Evolutionary conservation across 768 basidiomycete species (phyloP).

Genomic region (Pleurotus ostreatus): DNA sequence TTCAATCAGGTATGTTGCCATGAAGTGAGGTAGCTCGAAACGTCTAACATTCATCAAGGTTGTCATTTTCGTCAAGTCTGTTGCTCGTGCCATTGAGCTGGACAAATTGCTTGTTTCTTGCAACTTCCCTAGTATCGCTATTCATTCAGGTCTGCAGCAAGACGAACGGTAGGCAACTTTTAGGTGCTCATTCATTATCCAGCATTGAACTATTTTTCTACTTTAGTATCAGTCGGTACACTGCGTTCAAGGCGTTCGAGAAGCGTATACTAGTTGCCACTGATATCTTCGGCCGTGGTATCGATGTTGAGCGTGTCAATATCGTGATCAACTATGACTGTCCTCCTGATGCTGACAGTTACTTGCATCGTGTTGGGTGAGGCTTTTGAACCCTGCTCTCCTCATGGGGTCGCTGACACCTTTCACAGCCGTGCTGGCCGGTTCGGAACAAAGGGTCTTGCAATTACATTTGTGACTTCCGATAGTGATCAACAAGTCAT

Average conservation of each 20-base stretch:
- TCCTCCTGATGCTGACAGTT: constrained; percentile 95
- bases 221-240: constrained; percentile 85
- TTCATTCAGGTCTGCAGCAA: constrained; percentile 92
- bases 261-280: constrained; percentile 99
- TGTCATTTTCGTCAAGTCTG: constrained; percentile 99
- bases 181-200: not conserved
- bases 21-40: not conserved
- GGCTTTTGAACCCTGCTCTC: constrained; percentile 18
- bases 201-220: constrained; percentile 9
- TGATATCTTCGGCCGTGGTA: constrained; percentile 98
- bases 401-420: not conserved
- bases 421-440: constrained; percentile 87
- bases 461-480: constrained; percentile 93
- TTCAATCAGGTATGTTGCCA: constrained; percentile 82
- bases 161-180: constrained; percentile 79
- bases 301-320: constrained; percentile 99
- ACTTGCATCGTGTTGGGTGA: constrained; percentile 95
- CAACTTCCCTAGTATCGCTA: constrained; percentile 97
- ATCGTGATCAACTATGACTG: constrained; percentile 99
- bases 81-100: constrained; percentile 92
- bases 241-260: constrained; percentile 98
- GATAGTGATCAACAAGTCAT: constrained; percentile 94
- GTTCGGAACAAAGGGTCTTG: constrained; percentile 99
- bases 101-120: constrained; percentile 95
- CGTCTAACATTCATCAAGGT: constrained; percentile 51